A percentile compares a stretch with the other conserved stretches of the same genome.
These are phyloP conservation scores for Paramecium caudatum DNA, from an alignment of 73 alveolate genomes.

Conservation along the genomic window DNA sequence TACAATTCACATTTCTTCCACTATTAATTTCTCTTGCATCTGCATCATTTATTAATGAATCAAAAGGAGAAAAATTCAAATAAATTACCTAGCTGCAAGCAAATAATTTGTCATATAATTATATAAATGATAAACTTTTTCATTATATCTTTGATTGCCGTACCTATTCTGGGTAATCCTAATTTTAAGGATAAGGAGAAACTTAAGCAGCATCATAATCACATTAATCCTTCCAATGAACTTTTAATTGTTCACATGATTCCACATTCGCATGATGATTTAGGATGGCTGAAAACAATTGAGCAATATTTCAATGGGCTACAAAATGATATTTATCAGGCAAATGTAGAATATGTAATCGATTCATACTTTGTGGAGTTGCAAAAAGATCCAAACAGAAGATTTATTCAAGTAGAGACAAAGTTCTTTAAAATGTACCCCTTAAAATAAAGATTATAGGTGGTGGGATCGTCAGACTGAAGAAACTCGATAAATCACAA, in stretches of 20 bases:
- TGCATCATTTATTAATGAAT: no score
- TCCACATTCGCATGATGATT: conserved; percentile 99
- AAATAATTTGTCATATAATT: no score
- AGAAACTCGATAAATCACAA: neutral
- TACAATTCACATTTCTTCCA: no score
- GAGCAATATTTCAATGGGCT: conserved; percentile 78
- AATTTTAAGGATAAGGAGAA: conserved; percentile 28
- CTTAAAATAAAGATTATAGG: neutral
- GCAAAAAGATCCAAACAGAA: conserved; percentile 81
- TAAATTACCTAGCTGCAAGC: no score
- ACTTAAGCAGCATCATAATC: conserved; percentile 61
- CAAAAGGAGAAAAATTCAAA: no score
- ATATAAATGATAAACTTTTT: no score
- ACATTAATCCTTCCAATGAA: neutral
- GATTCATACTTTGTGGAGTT: conserved; percentile 77
- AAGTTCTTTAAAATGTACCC: conserved; percentile 51
- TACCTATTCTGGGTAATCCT: no score
- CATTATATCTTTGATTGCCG: no score
- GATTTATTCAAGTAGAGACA: conserved; percentile 69
- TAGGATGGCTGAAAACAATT: conserved; percentile 98
- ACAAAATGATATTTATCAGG: conserved; percentile 22
- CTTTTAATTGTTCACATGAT: conserved; percentile 90
- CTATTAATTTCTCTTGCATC: no score
- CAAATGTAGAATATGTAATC: conserved; percentile 75
- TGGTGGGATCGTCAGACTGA: conserved; percentile 73